Conservation (phyloP, 306 rosid species). For the Astragalus glycyphyllos region DNA sequence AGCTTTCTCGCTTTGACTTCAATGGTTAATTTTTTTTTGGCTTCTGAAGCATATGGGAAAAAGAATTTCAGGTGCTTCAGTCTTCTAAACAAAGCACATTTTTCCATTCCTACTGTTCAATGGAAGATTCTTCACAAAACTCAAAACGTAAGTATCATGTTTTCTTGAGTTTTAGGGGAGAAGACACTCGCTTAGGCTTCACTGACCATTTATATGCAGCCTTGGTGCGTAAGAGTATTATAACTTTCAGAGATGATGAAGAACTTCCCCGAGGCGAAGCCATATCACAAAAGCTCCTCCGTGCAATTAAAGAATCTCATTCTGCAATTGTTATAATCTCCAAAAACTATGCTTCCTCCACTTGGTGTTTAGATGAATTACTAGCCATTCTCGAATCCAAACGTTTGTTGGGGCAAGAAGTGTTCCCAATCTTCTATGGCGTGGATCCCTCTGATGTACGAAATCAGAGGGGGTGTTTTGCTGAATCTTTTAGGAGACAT, state of each 20-base stretch:
- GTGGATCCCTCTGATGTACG: slow-evolving; percentile 38
- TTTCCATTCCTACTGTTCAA: slow-evolving; percentile 2
- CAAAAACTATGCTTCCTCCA: slow-evolving; percentile 34
- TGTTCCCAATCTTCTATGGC: slow-evolving; percentile 33
- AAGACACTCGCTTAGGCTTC: too few relatives aligned
- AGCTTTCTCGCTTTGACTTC: too few relatives aligned
- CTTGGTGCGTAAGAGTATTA: too few relatives aligned
- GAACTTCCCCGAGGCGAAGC: slow-evolving; percentile 38
- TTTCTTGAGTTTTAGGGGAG: slow-evolving; percentile 46
- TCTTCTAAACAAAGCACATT: not conserved
- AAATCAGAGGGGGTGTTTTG: slow-evolving; percentile 35
- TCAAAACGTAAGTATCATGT: slow-evolving; percentile 41
- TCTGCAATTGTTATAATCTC: slow-evolving; percentile 34
- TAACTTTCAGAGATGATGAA: not conserved
- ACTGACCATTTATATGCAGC: too few relatives aligned
- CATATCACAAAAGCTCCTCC: slow-evolving; percentile 14
- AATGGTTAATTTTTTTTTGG: too few relatives aligned
- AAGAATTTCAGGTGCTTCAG: slow-evolving; percentile 1
- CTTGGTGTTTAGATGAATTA: slow-evolving; percentile 47
- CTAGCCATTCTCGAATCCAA: slow-evolving; percentile 28
- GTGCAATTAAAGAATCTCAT: slow-evolving; percentile 37
- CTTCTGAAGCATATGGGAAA: too few relatives aligned
- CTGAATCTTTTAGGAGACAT: slow-evolving; percentile 28
- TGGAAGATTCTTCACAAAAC: slow-evolving; percentile 32
- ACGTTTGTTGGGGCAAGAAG: not conserved